Evolutionary conservation across 768 basidiomycete genomes (phyloP), one percentile per base, ranked within the genome.

Genomic region (Cyclocybe cylindracea): DNA sequence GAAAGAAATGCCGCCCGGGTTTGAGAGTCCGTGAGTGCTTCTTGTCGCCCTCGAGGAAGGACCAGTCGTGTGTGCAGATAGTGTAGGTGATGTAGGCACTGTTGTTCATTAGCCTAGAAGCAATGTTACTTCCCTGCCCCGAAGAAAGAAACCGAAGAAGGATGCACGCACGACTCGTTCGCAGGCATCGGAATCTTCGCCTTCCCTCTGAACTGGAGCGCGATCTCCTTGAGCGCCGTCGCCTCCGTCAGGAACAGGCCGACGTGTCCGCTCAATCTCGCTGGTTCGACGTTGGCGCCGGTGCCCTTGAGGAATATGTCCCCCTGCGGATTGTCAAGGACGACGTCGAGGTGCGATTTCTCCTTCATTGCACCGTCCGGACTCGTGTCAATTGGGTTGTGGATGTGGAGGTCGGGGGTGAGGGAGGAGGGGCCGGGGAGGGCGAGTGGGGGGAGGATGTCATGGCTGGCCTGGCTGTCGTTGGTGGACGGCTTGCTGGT

Each of bases 1-100:
- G 95, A 69, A 98, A 98, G n/a, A 19, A 85, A 72, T 98, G 96
- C 34, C 84, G 85, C 10, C 96, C 96, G n/a, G 94, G 92, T 72
- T 98, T 97, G 66, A 98, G 85, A 0, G 94, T 98, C n/a, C 91
- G 93, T 10, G 80, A 75, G 62, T n/a, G 86, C 37, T 77, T 78
- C 68, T 84, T 89, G 60, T 86, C 84, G 51, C 89, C 60, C 92
- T 87, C 43, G 95, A 84, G 74, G 96, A 95, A 11, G 90, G 89
- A n/a, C n/a, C 94, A 92, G 94, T 55, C 94, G n/a, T n/a, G n/a
- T 90, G 63, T 95, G 91, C 51, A 80, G n/a, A n/a, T n/a, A n/a
- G n/a, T n/a, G n/a, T n/a, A n/a, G n/a, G n/a, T n/a, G n/a, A n/a
- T n/a, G n/a, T n/a, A n/a, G n/a, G n/a, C n/a, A n/a, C 69, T 67